A percentile compares a stretch with the other conserved stretches of the same genome.
These are phyloP conservation scores for Saccharomyces eubayanus DNA, from an alignment of 805 yeast genomes.

Conservation along the genomic window DNA sequence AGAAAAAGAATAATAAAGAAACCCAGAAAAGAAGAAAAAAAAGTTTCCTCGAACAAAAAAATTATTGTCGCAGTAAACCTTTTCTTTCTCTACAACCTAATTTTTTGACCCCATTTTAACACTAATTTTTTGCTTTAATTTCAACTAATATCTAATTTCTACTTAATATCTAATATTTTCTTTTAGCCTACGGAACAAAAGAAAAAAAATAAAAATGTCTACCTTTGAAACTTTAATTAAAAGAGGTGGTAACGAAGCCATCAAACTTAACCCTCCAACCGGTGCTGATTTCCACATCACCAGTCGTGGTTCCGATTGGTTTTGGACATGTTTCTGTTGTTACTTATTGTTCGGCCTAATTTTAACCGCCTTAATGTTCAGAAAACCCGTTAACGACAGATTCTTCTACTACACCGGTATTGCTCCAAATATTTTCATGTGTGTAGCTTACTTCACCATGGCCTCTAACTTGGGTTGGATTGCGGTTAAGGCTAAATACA, in stretches of 20 bases:
- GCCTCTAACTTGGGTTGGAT: conserved; percentile 57
- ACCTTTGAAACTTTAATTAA: conserved; percentile 15
- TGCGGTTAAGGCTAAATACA: conserved; percentile 40
- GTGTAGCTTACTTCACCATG: conserved; percentile 45
- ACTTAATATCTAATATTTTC: not conserved
- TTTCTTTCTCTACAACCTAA: not conserved
- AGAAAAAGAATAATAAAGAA: not conserved
- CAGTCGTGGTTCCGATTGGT: conserved; percentile 58
- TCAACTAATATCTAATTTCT: not conserved
- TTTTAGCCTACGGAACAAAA: not conserved
- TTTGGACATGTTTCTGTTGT: conserved; percentile 52
- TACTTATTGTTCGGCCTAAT: conserved; percentile 33
- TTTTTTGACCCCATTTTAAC: not conserved
- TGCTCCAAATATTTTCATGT: conserved; percentile 37
- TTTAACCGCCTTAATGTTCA: conserved; percentile 22
- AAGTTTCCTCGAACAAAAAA: not conserved
- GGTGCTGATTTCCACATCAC: conserved; percentile 48
- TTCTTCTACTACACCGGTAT: conserved; percentile 35
- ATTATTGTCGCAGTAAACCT: not conserved
- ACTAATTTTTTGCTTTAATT: not conserved
- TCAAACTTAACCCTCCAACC: conserved; percentile 38
- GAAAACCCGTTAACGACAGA: conserved; percentile 29
- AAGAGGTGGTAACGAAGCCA: conserved; percentile 35
- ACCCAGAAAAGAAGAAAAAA: not conserved
- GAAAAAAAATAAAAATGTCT: conserved; percentile 7